Conservation (phyloP, 805 yeast genomes). For the Zygotorulaspora chibaensis region DNA sequence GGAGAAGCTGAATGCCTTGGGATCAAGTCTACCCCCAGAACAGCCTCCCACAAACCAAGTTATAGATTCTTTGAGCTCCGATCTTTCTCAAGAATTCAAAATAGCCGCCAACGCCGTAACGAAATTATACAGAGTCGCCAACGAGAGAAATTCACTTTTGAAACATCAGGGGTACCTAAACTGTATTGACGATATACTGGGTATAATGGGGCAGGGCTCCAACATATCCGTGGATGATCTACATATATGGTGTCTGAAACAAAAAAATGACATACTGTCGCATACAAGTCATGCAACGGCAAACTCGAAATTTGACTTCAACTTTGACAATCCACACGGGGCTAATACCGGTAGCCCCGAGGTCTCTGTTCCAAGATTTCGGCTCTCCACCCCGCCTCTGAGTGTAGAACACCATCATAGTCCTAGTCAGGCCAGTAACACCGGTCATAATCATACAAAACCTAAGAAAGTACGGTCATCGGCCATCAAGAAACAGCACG, state of each 20-base stretch:
- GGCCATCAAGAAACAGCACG: constrained; percentile 7
- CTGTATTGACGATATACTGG: constrained; percentile 55
- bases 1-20: constrained; percentile 26
- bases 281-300: constrained; percentile 2
- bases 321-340: constrained; percentile 11
- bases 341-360: constrained; percentile 2
- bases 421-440: neutral
- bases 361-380: constrained; percentile 15
- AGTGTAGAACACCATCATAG: constrained; percentile 18
- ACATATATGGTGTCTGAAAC: constrained; percentile 26
- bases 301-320: constrained; percentile 13
- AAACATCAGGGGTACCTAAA: constrained; percentile 57
- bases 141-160: constrained; percentile 45
- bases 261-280: constrained; percentile 18
- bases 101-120: constrained; percentile 72
- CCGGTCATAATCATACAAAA: constrained; percentile 2
- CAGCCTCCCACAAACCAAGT: constrained; percentile 31
- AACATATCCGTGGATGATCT: constrained; percentile 19
- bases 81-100: constrained; percentile 60
- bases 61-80: constrained; percentile 40
- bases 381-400: constrained; percentile 22
- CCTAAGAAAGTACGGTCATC: constrained; percentile 9
- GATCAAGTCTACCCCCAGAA: constrained; percentile 30
- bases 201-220: constrained; percentile 27
- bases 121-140: constrained; percentile 57